Evolutionary conservation across 495 filamentous ascomycete species (phyloP), one percentile per base, ranked within the genome.

Genomic region (Lophiotrema nucula): DNA sequence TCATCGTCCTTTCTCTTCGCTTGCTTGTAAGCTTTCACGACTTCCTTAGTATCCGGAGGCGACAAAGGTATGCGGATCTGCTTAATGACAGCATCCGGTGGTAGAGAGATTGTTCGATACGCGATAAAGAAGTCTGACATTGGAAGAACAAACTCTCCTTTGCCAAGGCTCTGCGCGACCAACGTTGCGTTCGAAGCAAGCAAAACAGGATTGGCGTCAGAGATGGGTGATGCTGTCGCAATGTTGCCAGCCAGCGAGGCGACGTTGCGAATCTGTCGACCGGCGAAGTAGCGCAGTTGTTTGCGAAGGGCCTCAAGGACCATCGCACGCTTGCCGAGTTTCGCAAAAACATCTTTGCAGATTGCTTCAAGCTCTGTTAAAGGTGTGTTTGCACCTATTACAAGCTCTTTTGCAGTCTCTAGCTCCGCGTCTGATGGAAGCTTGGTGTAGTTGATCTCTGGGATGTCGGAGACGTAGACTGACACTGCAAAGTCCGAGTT

Each of bases 221-320:
- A 76, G 24, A 74, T 73, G 4, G 73, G 71, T 13, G 71, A 76
- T 19, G 73, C 73, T 0, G 73, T 74, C 21, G 66, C 69, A 21
- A 76, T 72, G 48, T 73, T 74, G 11, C 73, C 73, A 19, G 73
- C 73, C 8, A 67, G 55, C 2, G 73, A 75, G 19, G 73, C 73
- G 31, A 70, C 66, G 54, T 76, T 76, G 33, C 73, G 67, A 41
- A 76, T 74, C 37, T 76, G 73, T 35, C 73, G 61, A 16, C 73
- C 73, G 19, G 64, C 73, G 62, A 76, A 71, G 56, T 72, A 74
- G 38, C 73, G 59, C 13, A 76, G 46, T 45, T 74, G 73, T 39
- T 74, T 74, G 18, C 71, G 58, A 5, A 72, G 49, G 8, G 71
- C 73, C 37, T 72, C 73, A 3, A 76, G 47, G 19, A 67, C 67